phyloP scores from a whole-genome alignment of 169 alveolate genomes.

The Plasmodium malariae region DNA sequence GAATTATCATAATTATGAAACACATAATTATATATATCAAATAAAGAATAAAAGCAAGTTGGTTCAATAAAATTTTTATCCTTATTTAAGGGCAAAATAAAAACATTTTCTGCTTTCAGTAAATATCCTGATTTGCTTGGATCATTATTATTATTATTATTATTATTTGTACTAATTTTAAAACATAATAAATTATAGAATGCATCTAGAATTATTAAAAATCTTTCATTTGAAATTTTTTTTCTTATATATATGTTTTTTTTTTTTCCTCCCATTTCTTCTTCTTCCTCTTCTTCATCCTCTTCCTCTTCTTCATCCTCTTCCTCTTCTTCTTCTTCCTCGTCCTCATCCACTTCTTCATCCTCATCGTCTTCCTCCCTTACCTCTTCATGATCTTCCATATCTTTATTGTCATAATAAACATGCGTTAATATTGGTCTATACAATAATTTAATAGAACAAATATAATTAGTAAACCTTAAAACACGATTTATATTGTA shows the following conservation, averaged over 20 bases:
- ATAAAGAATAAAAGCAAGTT: slow-evolving; percentile 34
- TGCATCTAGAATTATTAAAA: slow-evolving; percentile 62
- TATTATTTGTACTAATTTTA: slow-evolving; percentile 34
- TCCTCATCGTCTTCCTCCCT: too few species aligned
- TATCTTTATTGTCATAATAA: slow-evolving; percentile 9
- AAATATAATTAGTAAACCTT: slow-evolving; percentile 52
- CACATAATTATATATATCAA: slow-evolving; percentile 68
- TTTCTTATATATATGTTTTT: not conserved
- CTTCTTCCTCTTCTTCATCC: not conserved
- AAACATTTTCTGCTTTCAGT: slow-evolving; percentile 32
- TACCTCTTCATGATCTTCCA: not conserved
- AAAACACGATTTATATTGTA: slow-evolving; percentile 42
- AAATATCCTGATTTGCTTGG: slow-evolving; percentile 7
- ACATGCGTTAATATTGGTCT: slow-evolving; percentile 77
- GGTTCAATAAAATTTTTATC: slow-evolving; percentile 47
- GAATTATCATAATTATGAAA: slow-evolving; percentile 72
- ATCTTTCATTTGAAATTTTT: not conserved
- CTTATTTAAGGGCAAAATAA: slow-evolving; percentile 61
- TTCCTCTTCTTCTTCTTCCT: slow-evolving; percentile 5
- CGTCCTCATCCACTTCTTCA: not conserved
- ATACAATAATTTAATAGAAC: slow-evolving; percentile 55
- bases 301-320: not conserved
- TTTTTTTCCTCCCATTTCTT: not conserved
- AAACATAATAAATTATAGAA: slow-evolving; percentile 75
- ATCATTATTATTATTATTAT: too few species aligned